Conservation (phyloP, 345 rosid genomes). For the Syzygium jambos region DNA sequence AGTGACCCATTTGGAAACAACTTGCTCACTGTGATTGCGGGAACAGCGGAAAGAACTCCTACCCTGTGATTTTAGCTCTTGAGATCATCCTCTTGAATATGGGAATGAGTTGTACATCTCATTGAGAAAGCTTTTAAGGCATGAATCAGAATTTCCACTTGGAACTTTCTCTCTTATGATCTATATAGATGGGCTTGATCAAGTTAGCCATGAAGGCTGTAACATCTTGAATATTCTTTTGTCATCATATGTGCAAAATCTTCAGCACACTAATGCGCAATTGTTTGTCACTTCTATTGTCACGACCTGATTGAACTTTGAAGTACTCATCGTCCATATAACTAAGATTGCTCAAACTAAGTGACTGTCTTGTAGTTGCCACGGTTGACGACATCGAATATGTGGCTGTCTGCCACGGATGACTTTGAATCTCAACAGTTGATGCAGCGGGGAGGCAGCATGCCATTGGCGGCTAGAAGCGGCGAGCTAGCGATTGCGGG, state of each 20-base stretch:
- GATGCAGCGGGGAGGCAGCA: background rate
- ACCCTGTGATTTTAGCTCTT: conserved; percentile 40
- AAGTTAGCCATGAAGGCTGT: background rate
- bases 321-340: background rate
- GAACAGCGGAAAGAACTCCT: conserved; percentile 75
- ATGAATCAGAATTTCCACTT: background rate
- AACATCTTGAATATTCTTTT: background rate
- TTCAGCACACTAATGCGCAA: background rate
- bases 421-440: background rate
- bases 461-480: background rate
- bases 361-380: background rate
- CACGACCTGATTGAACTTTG: background rate
- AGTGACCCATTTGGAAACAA: conserved; percentile 98
- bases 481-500: background rate
- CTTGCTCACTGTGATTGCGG: conserved; percentile 84
- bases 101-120: background rate
- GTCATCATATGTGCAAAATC: background rate
- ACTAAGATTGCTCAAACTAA: background rate
- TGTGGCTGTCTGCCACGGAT: background rate
- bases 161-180: background rate
- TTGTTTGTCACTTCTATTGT: background rate
- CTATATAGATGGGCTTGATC: background rate
- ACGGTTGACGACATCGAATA: background rate
- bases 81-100: background rate
- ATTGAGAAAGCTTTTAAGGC: background rate